These are phyloP conservation scores for Botrytis deweyae DNA, from an alignment of 2,329 filamentous ascomycete genomes.

Conservation along the genomic window DNA sequence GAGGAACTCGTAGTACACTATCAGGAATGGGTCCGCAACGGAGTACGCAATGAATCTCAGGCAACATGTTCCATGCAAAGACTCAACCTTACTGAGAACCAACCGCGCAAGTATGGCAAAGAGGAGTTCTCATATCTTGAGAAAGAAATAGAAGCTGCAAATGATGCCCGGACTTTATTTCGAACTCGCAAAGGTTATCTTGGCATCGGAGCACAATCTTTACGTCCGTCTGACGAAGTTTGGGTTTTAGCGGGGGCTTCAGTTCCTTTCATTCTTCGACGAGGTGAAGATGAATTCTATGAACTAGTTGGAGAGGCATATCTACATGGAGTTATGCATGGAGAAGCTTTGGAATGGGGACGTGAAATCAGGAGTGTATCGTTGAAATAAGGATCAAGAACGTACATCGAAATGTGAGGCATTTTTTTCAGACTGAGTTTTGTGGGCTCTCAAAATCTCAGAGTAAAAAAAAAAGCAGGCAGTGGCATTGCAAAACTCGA, in stretches of 20 bases:
- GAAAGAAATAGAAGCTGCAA: conserved; percentile 11
- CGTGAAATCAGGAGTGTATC: neutral
- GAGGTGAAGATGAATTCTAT: conserved; percentile 15
- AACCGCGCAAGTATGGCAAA: neutral
- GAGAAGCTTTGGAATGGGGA: conserved; percentile 20
- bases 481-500: neutral
- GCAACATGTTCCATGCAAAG: conserved; percentile 5
- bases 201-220: conserved; percentile 14
- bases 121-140: neutral
- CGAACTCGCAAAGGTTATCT: conserved; percentile 16
- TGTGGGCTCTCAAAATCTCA: neutral
- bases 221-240: conserved; percentile 21
- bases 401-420: neutral
- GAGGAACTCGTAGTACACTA: conserved; percentile 12
- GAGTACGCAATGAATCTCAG: neutral
- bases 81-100: neutral
- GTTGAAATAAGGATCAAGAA: neutral
- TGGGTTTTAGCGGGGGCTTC: conserved; percentile 21
- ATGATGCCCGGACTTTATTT: conserved; percentile 10
- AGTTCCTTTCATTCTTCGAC: conserved; percentile 22
- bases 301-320: conserved; percentile 26
- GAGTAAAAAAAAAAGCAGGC: neutral
- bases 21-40: conserved; percentile 11
- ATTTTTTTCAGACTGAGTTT: neutral
- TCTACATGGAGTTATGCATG: conserved; percentile 27